A percentile compares a stretch with the other conserved stretches of the same genome.
These are phyloP conservation scores for Prunus mume DNA, from an alignment of 306 rosid genomes.

Conservation along the genomic window DNA sequence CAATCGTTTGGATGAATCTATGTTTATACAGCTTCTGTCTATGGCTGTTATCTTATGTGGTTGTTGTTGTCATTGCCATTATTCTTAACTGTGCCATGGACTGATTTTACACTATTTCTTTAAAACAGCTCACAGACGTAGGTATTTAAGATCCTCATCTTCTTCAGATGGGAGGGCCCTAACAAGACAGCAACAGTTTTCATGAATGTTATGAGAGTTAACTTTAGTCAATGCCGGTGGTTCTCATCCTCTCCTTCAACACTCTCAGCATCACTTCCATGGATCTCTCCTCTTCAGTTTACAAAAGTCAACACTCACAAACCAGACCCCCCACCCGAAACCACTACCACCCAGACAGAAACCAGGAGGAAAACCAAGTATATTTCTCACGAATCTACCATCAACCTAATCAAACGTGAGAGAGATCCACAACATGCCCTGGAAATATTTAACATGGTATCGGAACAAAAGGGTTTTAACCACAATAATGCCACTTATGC, in stretches of 20 bases:
- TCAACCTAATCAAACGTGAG: conserved; percentile 65
- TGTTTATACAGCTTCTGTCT: background rate
- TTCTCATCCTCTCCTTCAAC: conserved; percentile 25
- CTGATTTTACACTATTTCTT: background rate
- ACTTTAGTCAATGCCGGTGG: conserved; percentile 17
- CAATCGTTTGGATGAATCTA: background rate
- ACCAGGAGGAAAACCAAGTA: conserved; percentile 41
- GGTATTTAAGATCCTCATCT: background rate
- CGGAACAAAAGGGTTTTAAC: conserved; percentile 72
- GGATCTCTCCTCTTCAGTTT: conserved; percentile 67
- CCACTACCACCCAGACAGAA: conserved; percentile 10
- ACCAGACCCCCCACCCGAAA: conserved; percentile 49
- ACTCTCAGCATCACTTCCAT: conserved; percentile 41
- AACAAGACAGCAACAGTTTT: conserved; percentile 17
- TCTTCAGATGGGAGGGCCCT: conserved; percentile 16
- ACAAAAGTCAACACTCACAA: conserved; percentile 36
- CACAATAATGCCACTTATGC: conserved; percentile 77
- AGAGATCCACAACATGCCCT: conserved; percentile 80
- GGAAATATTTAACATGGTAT: conserved; percentile 63
- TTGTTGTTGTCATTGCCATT: background rate
- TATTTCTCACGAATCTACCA: conserved; percentile 60
- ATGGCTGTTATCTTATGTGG: background rate
- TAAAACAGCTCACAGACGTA: background rate
- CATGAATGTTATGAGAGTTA: conserved; percentile 37
- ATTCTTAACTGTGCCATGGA: no score